These are phyloP conservation scores for Tolypocladium paradoxum DNA, from an alignment of 2,329 filamentous ascomycete genomes.

Conservation along the genomic window DNA sequence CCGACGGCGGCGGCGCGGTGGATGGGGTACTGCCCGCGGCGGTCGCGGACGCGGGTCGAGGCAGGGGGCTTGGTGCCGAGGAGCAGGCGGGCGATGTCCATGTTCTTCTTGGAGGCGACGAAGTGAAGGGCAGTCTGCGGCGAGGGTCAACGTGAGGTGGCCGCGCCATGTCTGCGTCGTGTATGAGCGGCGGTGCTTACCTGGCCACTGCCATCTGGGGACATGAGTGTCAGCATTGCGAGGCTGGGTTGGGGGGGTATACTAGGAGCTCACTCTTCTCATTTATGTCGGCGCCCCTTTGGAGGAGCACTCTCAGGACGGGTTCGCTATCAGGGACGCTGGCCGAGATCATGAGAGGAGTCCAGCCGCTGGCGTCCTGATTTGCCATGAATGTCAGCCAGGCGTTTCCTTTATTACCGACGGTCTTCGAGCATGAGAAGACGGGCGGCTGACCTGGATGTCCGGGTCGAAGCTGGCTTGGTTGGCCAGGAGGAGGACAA, in stretches of 20 bases:
- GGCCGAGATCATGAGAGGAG: constrained; percentile 71
- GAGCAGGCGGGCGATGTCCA: constrained; percentile 72
- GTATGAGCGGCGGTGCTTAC: constrained; percentile 19
- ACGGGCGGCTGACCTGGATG: constrained; percentile 45
- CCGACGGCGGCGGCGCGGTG: constrained; percentile 88
- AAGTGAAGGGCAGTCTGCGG: constrained; percentile 78
- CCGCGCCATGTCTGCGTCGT: neutral
- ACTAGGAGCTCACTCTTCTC: constrained; percentile 47
- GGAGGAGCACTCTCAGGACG: constrained; percentile 56
- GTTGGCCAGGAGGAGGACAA: constrained; percentile 62
- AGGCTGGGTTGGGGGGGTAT: too few species aligned
- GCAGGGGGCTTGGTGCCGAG: constrained; percentile 59
- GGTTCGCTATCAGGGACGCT: constrained; percentile 63
- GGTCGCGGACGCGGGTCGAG: constrained; percentile 71
- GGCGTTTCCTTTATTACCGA: neutral
- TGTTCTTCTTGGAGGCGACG: constrained; percentile 77
- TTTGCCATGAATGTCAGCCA: neutral
- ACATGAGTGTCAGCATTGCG: neutral
- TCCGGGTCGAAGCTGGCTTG: constrained; percentile 73
- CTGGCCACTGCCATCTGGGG: constrained; percentile 55
- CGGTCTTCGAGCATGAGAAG: neutral
- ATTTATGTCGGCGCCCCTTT: constrained; percentile 61
- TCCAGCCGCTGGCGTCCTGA: constrained; percentile 71
- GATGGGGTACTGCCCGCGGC: constrained; percentile 76
- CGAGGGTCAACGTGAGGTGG: neutral